phyloP scores from a whole-genome alignment of 352 stramenopile species.

The Phytophthora multivora region DNA sequence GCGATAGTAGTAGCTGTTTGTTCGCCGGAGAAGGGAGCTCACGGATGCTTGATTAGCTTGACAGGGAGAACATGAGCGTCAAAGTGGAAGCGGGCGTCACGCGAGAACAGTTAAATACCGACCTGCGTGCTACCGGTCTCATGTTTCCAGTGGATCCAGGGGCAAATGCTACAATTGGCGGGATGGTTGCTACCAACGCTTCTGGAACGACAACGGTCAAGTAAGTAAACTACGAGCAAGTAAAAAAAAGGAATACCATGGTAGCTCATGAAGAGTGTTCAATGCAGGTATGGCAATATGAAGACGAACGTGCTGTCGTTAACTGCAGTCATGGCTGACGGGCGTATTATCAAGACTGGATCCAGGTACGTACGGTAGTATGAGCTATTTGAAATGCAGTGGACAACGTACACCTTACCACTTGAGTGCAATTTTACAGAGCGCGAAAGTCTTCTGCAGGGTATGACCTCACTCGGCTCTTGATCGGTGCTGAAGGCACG shows the following conservation, averaged over 20 bases:
- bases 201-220: slow-evolving; percentile 87
- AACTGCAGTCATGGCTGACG: slow-evolving; percentile 90
- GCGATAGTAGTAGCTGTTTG: background rate
- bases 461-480: slow-evolving; percentile 93
- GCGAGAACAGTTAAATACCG: slow-evolving; percentile 88
- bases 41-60: slow-evolving; percentile 8
- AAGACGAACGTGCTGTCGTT: slow-evolving; percentile 93
- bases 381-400: background rate
- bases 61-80: slow-evolving; percentile 79
- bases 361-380: slow-evolving; percentile 57
- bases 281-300: slow-evolving; percentile 90
- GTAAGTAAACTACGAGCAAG: slow-evolving; percentile 39
- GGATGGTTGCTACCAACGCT: slow-evolving; percentile 91
- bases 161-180: slow-evolving; percentile 94
- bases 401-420: background rate
- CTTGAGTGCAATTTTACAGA: slow-evolving; percentile 23
- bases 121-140: slow-evolving; percentile 82
- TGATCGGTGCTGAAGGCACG: slow-evolving; percentile 95
- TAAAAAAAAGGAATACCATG: too few species aligned
- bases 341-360: slow-evolving; percentile 84
- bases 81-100: slow-evolving; percentile 93
- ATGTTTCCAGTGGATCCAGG: slow-evolving; percentile 96
- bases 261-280: slow-evolving; percentile 8
- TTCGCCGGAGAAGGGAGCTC: background rate
- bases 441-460: slow-evolving; percentile 94